Percentiles rank a stretch among this genome's conserved stretches.
These are phyloP conservation scores for Phytophthora syringae DNA, from an alignment of 352 stramenopile species.

Conservation along the genomic window DNA sequence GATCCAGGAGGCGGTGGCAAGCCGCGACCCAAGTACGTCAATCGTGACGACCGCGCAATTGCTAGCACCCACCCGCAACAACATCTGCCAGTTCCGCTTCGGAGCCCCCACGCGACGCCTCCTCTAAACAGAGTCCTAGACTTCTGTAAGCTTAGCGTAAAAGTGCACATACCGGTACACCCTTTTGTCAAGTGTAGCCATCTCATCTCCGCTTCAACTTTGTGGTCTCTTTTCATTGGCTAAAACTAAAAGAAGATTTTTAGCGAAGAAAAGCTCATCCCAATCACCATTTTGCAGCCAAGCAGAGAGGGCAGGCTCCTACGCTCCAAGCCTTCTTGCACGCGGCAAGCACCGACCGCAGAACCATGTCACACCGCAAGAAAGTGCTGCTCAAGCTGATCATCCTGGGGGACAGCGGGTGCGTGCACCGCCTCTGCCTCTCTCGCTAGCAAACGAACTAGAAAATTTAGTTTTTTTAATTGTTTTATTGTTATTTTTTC, in stretches of 20 bases:
- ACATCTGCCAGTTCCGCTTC: slow-evolving; percentile 68
- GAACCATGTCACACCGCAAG: slow-evolving; percentile 89
- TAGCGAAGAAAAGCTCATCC: slow-evolving; percentile 17
- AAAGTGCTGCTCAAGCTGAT: slow-evolving; percentile 98
- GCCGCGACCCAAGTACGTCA: slow-evolving; percentile 22
- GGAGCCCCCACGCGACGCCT: slow-evolving; percentile 43
- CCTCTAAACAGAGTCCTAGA: slow-evolving; percentile 26
- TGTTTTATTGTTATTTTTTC: background rate
- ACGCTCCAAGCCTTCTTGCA: slow-evolving; percentile 1
- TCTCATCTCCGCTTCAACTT: slow-evolving; percentile 34
- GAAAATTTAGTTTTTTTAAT: no score
- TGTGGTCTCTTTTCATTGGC: slow-evolving; percentile 16
- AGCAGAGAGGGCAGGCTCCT: slow-evolving; percentile 3
- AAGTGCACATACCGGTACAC: background rate
- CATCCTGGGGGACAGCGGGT: slow-evolving; percentile 98
- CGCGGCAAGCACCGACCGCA: background rate
- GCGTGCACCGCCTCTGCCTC: slow-evolving; percentile 30
- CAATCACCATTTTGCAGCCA: slow-evolving; percentile 20
- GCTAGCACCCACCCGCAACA: slow-evolving; percentile 29
- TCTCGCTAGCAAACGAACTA: no score
- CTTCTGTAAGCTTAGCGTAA: no score
- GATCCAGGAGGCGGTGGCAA: slow-evolving; percentile 53
- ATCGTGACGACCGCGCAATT: background rate
- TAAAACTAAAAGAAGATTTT: slow-evolving; percentile 34
- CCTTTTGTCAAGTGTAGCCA: slow-evolving; percentile 23